These are phyloP conservation scores for Macrolepiota fuliginosa DNA, from an alignment of 768 basidiomycete genomes.

Conservation along the genomic window DNA sequence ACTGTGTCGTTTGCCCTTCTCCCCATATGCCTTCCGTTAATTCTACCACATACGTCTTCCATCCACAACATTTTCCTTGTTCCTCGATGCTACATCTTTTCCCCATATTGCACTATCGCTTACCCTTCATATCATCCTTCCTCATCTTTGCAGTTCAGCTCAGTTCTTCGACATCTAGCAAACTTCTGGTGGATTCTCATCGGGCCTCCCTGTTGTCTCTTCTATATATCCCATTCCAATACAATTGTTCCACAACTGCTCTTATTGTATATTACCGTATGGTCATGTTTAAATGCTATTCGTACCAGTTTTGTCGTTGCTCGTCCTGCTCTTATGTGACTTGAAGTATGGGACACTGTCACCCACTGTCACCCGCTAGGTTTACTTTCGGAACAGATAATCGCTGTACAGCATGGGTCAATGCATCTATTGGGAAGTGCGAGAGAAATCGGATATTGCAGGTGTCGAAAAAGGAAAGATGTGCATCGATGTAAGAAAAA, in stretches of 20 bases:
- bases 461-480: background rate
- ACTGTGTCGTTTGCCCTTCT: slow-evolving; percentile 9
- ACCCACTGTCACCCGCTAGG: no score
- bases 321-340: background rate
- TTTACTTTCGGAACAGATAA: background rate
- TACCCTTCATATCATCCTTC: background rate
- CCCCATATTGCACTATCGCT: slow-evolving; percentile 4
- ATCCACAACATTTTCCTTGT: background rate
- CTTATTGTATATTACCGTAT: slow-evolving; percentile 13
- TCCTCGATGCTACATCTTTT: background rate
- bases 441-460: slow-evolving; percentile 5
- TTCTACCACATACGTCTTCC: background rate
- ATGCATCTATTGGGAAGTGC: slow-evolving; percentile 1
- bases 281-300: slow-evolving; percentile 18
- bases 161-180: slow-evolving; percentile 2
- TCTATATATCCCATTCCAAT: slow-evolving; percentile 6
- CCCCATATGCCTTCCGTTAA: slow-evolving; percentile 6
- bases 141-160: slow-evolving; percentile 1
- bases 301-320: background rate
- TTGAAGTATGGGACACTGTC: background rate
- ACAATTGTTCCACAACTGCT: background rate
- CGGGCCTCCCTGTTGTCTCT: slow-evolving; percentile 2
- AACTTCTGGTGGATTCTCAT: slow-evolving; percentile 13
- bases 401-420: background rate
- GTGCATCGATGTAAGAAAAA: slow-evolving; percentile 11